These are phyloP conservation scores for Linnemannia exigua DNA, from an alignment of 192 early-diverging fungal species.

Conservation along the genomic window DNA sequence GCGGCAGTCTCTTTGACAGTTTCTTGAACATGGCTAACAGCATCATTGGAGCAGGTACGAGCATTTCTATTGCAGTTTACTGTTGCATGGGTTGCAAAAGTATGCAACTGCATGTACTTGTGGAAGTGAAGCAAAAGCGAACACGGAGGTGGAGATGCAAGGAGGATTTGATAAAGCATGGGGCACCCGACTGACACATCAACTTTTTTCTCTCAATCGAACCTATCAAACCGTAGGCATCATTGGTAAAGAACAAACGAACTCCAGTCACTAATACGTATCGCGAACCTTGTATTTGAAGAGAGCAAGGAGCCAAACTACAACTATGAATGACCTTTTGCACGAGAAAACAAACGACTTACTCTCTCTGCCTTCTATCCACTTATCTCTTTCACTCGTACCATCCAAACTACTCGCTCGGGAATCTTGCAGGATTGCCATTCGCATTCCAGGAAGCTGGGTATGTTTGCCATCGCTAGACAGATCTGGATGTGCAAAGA, in stretches of 20 bases:
- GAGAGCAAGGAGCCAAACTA: too few relatives aligned
- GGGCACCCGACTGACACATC: constrained; percentile 1
- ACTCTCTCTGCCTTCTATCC: background rate
- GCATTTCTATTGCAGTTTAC: background rate
- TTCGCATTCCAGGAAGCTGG: constrained; percentile 89
- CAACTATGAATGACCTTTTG: background rate
- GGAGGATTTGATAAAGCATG: background rate
- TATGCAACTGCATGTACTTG: background rate
- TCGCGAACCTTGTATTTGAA: background rate
- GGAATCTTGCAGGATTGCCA: constrained; percentile 76
- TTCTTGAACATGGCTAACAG: constrained; percentile 93
- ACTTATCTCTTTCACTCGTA: background rate
- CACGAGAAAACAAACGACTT: background rate
- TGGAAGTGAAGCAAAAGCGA: background rate
- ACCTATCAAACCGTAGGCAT: constrained; percentile 23
- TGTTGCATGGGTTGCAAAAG: background rate
- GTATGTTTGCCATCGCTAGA: constrained; percentile 61
- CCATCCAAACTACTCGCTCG: background rate
- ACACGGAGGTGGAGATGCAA: constrained; percentile 1
- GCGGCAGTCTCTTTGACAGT: constrained; percentile 69
- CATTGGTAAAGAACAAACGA: constrained; percentile 24
- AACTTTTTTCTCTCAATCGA: background rate
- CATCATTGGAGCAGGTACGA: constrained; percentile 91
- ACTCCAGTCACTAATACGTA: background rate
- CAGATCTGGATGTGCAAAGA: background rate